phyloP scores from a whole-genome alignment of 352 stramenopile species.

The Phytophthora megakarya region DNA sequence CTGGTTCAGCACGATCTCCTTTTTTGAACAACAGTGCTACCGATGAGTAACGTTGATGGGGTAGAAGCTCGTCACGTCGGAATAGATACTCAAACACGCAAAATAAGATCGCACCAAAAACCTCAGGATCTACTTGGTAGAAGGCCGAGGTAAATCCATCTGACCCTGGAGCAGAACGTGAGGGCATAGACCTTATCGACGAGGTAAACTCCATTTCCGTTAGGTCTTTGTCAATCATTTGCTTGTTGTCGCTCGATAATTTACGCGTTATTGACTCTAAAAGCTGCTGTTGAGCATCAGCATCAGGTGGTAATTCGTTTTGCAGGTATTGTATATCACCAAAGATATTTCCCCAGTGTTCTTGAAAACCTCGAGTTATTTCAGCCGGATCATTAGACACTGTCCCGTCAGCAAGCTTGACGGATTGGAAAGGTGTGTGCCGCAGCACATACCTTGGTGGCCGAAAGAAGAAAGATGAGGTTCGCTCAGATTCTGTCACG shows the following conservation, averaged over 20 bases:
- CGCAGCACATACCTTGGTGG: neutral
- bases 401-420: neutral
- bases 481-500: neutral
- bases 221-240: neutral
- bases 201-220: neutral
- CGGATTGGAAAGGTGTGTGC: neutral
- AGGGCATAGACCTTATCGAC: neutral
- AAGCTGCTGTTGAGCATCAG: neutral
- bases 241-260: neutral
- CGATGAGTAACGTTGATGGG: conserved; percentile 4
- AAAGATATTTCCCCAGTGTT: conserved; percentile 6
- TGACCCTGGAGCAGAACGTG: neutral
- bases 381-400: neutral
- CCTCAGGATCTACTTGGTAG: conserved; percentile 1
- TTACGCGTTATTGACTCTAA: neutral
- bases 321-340: neutral
- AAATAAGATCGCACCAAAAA: neutral
- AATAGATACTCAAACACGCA: conserved; percentile 4
- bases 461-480: conserved; percentile 1
- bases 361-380: neutral
- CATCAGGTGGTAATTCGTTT: neutral
- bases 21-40: conserved; percentile 8
- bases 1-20: neutral
- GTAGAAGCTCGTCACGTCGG: neutral
- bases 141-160: conserved; percentile 6